Conservation (phyloP, 2,329 filamentous ascomycete species). For the Alternaria sp. region DNA sequence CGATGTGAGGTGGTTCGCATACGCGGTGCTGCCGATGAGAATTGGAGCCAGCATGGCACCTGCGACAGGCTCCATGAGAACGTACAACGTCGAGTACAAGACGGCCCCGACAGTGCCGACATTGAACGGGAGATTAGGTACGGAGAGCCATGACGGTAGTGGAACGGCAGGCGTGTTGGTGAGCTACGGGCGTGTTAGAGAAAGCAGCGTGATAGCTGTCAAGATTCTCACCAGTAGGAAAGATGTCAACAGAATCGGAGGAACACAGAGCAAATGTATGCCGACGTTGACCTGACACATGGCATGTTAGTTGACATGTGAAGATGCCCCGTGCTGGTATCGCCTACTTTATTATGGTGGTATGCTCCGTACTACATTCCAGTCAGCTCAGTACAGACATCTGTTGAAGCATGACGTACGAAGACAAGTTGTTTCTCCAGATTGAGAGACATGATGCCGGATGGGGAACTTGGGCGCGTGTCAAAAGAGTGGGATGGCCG, state of each 20-base stretch:
- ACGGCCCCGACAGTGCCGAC: conserved; percentile 65
- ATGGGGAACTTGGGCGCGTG: conserved; percentile 38
- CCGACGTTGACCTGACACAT: conserved; percentile 70
- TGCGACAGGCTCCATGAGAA: conserved; percentile 93
- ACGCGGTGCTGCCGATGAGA: conserved; percentile 77
- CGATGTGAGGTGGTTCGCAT: conserved; percentile 75
- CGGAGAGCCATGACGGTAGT: conserved; percentile 61
- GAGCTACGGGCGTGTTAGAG: conserved; percentile 52
- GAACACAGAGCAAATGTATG: conserved; percentile 83
- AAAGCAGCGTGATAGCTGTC: neutral
- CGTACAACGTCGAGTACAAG: conserved; percentile 79
- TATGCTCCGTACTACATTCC: conserved; percentile 78
- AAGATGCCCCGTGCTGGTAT: conserved; percentile 7
- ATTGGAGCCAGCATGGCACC: conserved; percentile 79
- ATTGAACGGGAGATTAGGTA: conserved; percentile 67
- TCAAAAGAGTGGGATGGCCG: conserved; percentile 34
- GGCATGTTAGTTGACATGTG: conserved; percentile 35
- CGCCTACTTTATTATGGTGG: conserved; percentile 73
- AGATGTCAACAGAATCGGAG: conserved; percentile 74
- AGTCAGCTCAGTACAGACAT: conserved; percentile 21
- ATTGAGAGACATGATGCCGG: conserved; percentile 66
- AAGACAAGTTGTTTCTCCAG: conserved; percentile 84
- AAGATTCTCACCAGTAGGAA: conserved; percentile 71
- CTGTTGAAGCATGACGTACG: conserved; percentile 62
- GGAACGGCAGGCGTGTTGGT: conserved; percentile 65